These are phyloP conservation scores for Eucalyptus decipiens DNA, from an alignment of 345 rosid genomes.

Conservation along the genomic window DNA sequence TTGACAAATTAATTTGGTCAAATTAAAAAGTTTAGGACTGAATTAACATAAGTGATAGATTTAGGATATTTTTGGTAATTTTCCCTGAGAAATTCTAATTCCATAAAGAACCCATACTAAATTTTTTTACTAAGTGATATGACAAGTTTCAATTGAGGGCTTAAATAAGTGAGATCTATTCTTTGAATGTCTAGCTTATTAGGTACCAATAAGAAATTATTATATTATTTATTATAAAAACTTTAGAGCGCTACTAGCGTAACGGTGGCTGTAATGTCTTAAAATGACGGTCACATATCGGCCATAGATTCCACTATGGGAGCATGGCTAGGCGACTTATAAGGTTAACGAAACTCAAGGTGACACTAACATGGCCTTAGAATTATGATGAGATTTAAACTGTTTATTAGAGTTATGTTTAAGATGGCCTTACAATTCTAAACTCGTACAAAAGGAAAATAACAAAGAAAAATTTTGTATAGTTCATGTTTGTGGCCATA, in stretches of 20 bases:
- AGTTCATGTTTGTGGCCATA: background rate
- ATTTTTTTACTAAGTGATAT: background rate
- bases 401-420: background rate
- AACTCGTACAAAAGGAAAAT: background rate
- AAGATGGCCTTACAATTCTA: background rate
- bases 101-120: background rate
- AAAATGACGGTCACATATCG: background rate
- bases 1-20: too few relatives aligned
- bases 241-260: background rate
- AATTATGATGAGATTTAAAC: background rate
- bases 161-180: background rate
- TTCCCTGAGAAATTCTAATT: too few relatives aligned
- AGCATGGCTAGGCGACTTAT: background rate
- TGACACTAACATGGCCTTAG: background rate
- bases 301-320: background rate
- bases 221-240: background rate
- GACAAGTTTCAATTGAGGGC: background rate
- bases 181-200: background rate
- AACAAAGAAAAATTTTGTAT: background rate
- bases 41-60: too few relatives aligned
- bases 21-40: too few relatives aligned
- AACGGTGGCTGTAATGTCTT: background rate
- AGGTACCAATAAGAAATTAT: background rate
- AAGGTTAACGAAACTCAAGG: background rate
- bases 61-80: too few relatives aligned